phyloP scores from a whole-genome alignment of 495 filamentous ascomycete genomes.

The Penicillium robsamsonii region DNA sequence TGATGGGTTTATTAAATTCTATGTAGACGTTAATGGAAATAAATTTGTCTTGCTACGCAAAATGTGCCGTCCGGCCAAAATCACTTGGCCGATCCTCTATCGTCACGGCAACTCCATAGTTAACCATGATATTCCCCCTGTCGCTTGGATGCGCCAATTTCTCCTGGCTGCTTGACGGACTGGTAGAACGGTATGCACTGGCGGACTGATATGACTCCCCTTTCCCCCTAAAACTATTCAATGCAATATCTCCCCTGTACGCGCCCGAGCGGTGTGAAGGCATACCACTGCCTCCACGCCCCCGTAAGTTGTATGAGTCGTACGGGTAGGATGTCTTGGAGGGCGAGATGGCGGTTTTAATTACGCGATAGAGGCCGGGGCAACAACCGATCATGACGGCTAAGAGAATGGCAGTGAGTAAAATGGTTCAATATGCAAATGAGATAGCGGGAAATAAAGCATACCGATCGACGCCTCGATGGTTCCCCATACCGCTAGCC shows the following conservation, averaged over 20 bases:
- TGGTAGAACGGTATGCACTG: constrained; percentile 14
- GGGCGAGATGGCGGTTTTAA: constrained; percentile 15
- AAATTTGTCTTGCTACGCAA: not conserved
- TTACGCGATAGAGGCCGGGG: constrained; percentile 23
- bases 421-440: not conserved
- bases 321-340: constrained; percentile 17
- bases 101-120: constrained; percentile 12
- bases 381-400: constrained; percentile 26
- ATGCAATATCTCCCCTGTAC: constrained; percentile 4
- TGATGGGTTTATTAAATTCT: too few species aligned
- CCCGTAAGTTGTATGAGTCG: constrained; percentile 12
- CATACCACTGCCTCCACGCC: constrained; percentile 11
- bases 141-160: constrained; percentile 6
- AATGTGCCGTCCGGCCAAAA: constrained; percentile 1
- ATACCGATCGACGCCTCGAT: constrained; percentile 29
- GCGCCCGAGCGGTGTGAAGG: constrained; percentile 7
- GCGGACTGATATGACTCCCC: constrained; percentile 9
- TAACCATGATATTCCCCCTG: constrained; percentile 10
- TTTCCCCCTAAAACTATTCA: constrained; percentile 1
- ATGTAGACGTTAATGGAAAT: too few species aligned
- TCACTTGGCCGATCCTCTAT: constrained; percentile 8
- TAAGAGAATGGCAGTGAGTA: not conserved
- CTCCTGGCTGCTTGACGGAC: constrained; percentile 19
- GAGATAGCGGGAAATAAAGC: not conserved
- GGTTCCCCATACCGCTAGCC: constrained; percentile 29